These are phyloP conservation scores for Brachypodium distachyon DNA, from an alignment of 202 grass and related monocot genomes.

Conservation along the genomic window DNA sequence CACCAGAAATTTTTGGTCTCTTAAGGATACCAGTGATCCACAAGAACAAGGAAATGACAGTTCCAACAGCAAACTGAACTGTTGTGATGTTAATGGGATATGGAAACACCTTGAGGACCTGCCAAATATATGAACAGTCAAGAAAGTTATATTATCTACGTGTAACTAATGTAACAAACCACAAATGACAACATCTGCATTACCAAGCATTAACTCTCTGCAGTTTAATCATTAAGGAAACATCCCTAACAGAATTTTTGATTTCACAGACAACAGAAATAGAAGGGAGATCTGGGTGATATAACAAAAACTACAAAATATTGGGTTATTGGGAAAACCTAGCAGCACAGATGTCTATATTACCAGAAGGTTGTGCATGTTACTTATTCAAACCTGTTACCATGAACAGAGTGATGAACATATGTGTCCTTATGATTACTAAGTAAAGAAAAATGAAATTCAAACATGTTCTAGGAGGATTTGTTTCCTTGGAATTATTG, in stretches of 20 bases:
- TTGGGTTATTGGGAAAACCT: not conserved
- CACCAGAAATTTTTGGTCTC: conserved; percentile 80
- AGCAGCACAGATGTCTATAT: not conserved
- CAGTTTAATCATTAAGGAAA: not conserved
- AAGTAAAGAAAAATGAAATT: too few species aligned
- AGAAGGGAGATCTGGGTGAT: not conserved
- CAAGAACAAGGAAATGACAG: conserved; percentile 52
- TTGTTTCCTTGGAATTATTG: not conserved
- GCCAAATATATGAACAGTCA: conserved; percentile 1
- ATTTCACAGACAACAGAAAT: not conserved
- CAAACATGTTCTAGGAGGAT: too few species aligned
- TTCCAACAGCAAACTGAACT: conserved; percentile 76
- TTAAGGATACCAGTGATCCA: conserved; percentile 72
- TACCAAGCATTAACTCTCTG: too few species aligned
- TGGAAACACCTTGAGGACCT: conserved; percentile 88
- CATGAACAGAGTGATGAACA: not conserved
- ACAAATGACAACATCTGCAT: not conserved
- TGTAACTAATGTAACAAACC: not conserved
- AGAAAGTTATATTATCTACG: not conserved
- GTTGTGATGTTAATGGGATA: conserved; percentile 85
- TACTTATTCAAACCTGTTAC: not conserved
- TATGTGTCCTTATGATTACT: not conserved
- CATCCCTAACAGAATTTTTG: not conserved
- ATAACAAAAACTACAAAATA: too few species aligned
- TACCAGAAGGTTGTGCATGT: not conserved